These are phyloP conservation scores for Zymoseptoria tritici DNA, from an alignment of 2,329 filamentous ascomycete genomes.

Conservation along the genomic window DNA sequence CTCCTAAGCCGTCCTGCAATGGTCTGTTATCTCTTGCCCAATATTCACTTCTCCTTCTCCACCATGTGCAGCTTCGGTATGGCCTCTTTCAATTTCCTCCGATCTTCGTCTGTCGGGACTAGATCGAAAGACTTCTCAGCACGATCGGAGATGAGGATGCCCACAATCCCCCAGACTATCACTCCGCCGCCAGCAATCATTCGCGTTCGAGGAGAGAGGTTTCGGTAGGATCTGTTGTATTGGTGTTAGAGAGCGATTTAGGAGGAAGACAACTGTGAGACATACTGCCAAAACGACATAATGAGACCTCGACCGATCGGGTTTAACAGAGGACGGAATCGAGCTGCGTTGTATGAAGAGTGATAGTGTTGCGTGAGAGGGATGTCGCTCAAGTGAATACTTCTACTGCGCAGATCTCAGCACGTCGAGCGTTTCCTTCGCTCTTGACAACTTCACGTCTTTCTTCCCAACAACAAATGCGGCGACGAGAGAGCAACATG, in stretches of 20 bases:
- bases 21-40: background rate
- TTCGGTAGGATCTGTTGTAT: constrained; percentile 50
- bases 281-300: constrained; percentile 20
- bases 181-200: constrained; percentile 65
- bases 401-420: too few species aligned
- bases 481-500: background rate
- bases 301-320: background rate
- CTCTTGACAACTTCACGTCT: too few species aligned
- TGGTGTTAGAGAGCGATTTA: background rate
- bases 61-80: constrained; percentile 57
- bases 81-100: constrained; percentile 54
- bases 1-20: background rate
- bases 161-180: constrained; percentile 67
- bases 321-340: too few species aligned
- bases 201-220: constrained; percentile 62
- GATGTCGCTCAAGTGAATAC: too few species aligned
- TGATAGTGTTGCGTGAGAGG: background rate
- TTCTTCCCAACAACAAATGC: too few species aligned
- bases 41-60: constrained; percentile 39
- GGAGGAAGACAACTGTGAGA: background rate
- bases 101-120: constrained; percentile 65
- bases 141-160: constrained; percentile 64
- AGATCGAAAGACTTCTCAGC: constrained; percentile 68
- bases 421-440: too few species aligned
- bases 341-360: too few species aligned